A percentile compares a stretch with the other conserved stretches of the same genome.
These are phyloP conservation scores for Pseudonitzschia multistriata DNA, from an alignment of 108 stramenopile genomes.

Conservation along the genomic window DNA sequence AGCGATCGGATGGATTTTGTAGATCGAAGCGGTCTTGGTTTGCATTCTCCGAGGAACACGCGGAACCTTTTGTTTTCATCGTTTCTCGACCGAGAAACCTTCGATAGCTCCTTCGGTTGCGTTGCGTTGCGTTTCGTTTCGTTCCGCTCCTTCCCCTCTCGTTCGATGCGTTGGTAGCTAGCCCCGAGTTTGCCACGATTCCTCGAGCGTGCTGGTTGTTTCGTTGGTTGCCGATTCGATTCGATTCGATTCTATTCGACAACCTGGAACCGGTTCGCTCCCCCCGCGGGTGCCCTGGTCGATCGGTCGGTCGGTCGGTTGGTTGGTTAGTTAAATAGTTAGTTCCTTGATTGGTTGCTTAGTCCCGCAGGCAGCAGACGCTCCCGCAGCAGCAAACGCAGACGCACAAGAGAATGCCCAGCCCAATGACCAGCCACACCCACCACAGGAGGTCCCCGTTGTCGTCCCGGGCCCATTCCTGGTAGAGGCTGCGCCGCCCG, in stretches of 20 bases:
- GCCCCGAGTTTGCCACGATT: no score
- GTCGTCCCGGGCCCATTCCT: conserved; percentile 7
- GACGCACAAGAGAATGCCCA: background rate
- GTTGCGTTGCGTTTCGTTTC: background rate
- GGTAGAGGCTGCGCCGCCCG: background rate
- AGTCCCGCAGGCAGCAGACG: conserved; percentile 2
- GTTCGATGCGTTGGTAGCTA: background rate
- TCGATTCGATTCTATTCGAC: no score
- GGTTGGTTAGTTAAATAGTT: no score
- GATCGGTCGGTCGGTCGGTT: no score
- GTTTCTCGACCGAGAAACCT: no score
- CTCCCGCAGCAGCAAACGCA: background rate
- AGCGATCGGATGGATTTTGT: no score
- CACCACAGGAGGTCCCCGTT: conserved; percentile 1
- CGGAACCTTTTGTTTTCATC: no score
- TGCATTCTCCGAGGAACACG: no score
- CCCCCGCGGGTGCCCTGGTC: no score
- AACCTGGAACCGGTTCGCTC: background rate
- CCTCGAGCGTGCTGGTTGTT: no score
- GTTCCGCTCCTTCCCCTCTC: background rate
- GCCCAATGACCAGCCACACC: conserved; percentile 4
- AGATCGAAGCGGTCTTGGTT: no score
- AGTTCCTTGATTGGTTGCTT: background rate
- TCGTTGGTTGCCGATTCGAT: no score
- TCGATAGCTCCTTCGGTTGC: background rate